Evolutionary conservation across 192 early-diverging fungal species (phyloP).

Genomic region (Backusella sp.): DNA sequence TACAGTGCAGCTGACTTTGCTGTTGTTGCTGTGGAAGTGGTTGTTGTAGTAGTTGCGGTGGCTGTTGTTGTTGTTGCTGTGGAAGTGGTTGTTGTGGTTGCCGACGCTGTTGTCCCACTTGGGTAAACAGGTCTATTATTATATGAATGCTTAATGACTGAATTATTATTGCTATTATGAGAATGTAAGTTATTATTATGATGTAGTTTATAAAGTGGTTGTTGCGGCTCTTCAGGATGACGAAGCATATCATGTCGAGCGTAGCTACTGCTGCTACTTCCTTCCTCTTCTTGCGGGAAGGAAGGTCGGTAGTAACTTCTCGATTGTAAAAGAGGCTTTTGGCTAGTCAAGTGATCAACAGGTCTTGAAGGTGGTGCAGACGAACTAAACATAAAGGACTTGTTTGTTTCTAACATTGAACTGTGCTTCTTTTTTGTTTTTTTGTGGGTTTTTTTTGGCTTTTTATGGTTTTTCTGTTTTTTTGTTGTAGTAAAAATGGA

Average conservation of each 20-base stretch:
- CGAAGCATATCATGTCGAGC: conserved; percentile 2
- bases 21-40: neutral
- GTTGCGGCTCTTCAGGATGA: neutral
- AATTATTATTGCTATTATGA: neutral
- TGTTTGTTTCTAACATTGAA: conserved; percentile 27
- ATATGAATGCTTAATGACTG: conserved; percentile 3
- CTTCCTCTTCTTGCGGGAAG: neutral
- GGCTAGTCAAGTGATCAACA: conserved; percentile 9
- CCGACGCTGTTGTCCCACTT: neutral
- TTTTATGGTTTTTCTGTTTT: neutral
- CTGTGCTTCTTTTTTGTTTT: neutral
- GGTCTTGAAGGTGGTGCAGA: conserved; percentile 8
- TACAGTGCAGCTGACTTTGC: neutral
- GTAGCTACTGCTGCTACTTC: neutral
- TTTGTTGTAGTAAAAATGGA: neutral
- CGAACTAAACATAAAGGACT: conserved; percentile 23
- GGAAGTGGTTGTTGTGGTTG: neutral
- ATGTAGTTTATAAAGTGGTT: conserved; percentile 8
- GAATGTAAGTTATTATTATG: neutral
- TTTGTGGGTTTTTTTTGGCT: neutral
- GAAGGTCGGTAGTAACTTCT: conserved; percentile 2
- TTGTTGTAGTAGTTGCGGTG: neutral
- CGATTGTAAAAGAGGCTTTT: conserved; percentile 3
- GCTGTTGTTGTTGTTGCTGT: neutral
- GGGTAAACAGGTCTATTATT: conserved; percentile 7